Evolutionary conservation across 192 early-diverging fungal species (phyloP).

Genomic region (Coemansia sp.): DNA sequence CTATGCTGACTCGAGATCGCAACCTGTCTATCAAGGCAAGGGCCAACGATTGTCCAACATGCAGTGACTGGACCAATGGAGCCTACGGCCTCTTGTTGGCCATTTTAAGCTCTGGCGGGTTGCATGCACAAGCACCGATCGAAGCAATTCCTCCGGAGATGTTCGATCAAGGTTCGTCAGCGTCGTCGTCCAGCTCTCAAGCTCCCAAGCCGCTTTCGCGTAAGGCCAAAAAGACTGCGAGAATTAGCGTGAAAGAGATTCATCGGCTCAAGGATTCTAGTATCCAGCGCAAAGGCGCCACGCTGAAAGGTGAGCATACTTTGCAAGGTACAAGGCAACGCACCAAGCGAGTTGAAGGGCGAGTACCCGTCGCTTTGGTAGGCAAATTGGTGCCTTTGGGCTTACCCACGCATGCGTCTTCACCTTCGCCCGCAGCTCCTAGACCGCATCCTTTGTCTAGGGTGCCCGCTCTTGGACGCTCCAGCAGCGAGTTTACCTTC

Average conservation of each 20-base stretch:
- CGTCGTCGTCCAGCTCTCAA: neutral
- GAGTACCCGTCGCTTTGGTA: neutral
- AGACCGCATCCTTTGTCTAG: neutral
- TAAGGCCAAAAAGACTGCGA: neutral
- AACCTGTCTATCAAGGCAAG: slow-evolving; percentile 43
- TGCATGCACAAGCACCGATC: neutral
- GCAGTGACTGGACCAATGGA: slow-evolving; percentile 23
- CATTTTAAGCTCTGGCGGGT: slow-evolving; percentile 10
- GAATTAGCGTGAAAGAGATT: neutral
- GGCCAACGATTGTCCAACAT: slow-evolving; percentile 40
- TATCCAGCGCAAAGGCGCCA: neutral
- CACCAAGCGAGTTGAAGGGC: neutral
- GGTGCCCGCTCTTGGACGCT: neutral
- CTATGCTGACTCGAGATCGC: slow-evolving; percentile 40
- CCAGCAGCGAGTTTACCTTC: neutral
- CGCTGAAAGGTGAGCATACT: neutral
- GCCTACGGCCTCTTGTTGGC: slow-evolving; percentile 18
- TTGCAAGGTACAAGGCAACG: neutral
- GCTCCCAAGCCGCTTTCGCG: neutral
- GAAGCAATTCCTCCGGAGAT: neutral
- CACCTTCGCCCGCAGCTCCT: neutral
- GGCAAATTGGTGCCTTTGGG: neutral
- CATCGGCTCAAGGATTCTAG: neutral
- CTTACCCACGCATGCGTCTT: neutral
- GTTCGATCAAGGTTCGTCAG: neutral